Evolutionary conservation across 108 stramenopile species (phyloP).

Genomic region (Nitzschia sp.): DNA sequence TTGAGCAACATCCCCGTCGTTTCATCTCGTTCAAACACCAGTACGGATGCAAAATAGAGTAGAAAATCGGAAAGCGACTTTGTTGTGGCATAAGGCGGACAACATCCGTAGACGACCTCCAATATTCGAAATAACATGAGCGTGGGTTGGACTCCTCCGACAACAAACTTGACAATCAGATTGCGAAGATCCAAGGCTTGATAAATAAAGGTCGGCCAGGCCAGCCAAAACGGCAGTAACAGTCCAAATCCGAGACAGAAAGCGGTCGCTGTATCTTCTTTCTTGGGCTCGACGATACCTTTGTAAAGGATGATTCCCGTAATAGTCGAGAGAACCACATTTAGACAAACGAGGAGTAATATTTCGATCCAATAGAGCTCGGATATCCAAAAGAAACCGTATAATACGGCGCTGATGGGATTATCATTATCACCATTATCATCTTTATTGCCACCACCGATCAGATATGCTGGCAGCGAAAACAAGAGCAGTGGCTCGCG

Average conservation of each 20-base stretch:
- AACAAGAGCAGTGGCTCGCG: slow-evolving; percentile 17
- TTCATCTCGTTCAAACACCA: slow-evolving; percentile 20
- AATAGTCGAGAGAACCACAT: slow-evolving; percentile 3
- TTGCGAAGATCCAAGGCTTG: slow-evolving; percentile 24
- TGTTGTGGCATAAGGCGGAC: slow-evolving; percentile 15
- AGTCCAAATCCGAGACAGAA: slow-evolving; percentile 18
- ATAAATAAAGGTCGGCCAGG: slow-evolving; percentile 1
- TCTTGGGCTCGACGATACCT: slow-evolving; percentile 12
- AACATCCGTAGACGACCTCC: slow-evolving; percentile 35
- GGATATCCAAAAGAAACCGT: slow-evolving; percentile 11
- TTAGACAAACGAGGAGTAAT: slow-evolving; percentile 1
- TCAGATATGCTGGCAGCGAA: background rate
- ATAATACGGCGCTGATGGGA: background rate
- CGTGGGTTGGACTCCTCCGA: slow-evolving; percentile 39
- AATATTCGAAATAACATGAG: slow-evolving; percentile 35
- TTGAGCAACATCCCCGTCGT: slow-evolving; percentile 2
- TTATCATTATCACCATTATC: no score
- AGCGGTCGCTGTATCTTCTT: background rate
- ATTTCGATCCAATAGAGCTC: slow-evolving; percentile 17
- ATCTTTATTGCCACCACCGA: background rate
- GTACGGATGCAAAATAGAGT: slow-evolving; percentile 29
- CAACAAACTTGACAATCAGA: slow-evolving; percentile 36
- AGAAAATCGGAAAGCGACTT: slow-evolving; percentile 24
- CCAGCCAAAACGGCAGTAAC: slow-evolving; percentile 21
- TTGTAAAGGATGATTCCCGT: slow-evolving; percentile 15